Evolutionary conservation across 331 rosid species (phyloP).

Genomic region (Telfairia occidentalis): DNA sequence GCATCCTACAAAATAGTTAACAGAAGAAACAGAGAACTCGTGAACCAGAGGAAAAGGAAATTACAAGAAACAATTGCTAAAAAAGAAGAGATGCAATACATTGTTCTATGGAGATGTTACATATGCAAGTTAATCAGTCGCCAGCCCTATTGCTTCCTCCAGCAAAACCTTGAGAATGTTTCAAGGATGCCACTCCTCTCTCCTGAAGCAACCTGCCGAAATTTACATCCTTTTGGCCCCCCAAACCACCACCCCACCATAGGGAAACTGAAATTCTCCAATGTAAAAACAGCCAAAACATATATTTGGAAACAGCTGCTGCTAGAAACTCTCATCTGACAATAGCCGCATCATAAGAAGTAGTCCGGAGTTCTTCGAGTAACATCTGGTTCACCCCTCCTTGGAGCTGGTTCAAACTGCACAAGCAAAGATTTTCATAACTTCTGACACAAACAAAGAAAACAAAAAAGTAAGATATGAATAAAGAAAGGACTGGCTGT

Average conservation of each 20-base stretch:
- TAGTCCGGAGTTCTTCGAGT: slow-evolving; percentile 91
- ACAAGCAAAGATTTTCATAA: slow-evolving; percentile 8
- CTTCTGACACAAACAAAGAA: background rate
- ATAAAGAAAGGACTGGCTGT: background rate
- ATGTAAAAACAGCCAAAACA: slow-evolving; percentile 5
- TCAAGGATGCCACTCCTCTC: slow-evolving; percentile 4
- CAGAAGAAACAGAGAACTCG: background rate
- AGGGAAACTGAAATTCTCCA: slow-evolving; percentile 13
- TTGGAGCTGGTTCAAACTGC: slow-evolving; percentile 93
- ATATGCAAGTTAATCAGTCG: slow-evolving; percentile 27
- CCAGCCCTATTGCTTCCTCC: slow-evolving; percentile 37
- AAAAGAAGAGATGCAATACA: slow-evolving; percentile 26
- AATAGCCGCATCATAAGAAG: slow-evolving; percentile 46
- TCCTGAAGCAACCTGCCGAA: slow-evolving; percentile 9
- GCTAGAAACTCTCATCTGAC: background rate
- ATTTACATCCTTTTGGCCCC: slow-evolving; percentile 7
- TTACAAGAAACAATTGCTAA: slow-evolving; percentile 1
- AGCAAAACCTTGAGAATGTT: slow-evolving; percentile 22
- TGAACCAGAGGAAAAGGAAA: background rate
- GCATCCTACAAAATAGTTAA: slow-evolving; percentile 12
- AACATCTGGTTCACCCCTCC: slow-evolving; percentile 95
- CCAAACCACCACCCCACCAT: background rate
- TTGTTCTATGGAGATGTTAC: slow-evolving; percentile 43
- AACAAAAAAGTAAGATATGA: background rate
- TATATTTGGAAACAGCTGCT: background rate